Evolutionary conservation across 345 rosid species (phyloP).

Genomic region (Lenwebbia sp.): DNA sequence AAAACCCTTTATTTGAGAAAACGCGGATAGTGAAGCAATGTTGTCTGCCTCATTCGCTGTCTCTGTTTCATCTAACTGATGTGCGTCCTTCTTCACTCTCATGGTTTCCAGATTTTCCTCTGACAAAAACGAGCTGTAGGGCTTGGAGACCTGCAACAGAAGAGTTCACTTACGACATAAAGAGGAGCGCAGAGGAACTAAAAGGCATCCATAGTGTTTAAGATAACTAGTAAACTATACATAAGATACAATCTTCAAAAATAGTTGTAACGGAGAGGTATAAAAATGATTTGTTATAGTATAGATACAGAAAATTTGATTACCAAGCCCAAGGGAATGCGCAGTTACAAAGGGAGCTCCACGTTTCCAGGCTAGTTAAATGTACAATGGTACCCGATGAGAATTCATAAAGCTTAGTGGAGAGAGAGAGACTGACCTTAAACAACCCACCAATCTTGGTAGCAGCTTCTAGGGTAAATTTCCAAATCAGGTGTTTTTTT

Average conservation of each 20-base stretch:
- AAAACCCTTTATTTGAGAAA: too few species aligned
- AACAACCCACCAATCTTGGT: too few species aligned
- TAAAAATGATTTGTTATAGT: neutral
- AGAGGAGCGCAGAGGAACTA: neutral
- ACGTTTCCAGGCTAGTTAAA: neutral
- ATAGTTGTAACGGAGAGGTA: neutral
- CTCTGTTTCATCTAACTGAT: too few species aligned
- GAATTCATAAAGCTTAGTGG: too few species aligned
- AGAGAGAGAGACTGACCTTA: too few species aligned
- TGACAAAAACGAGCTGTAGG: slow-evolving; percentile 45
- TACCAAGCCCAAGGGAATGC: neutral
- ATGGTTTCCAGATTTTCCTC: too few species aligned
- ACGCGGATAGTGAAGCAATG: too few species aligned
- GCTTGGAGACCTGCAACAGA: slow-evolving; percentile 65
- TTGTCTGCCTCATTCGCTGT: too few species aligned
- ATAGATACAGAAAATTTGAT: neutral
- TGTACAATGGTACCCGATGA: too few species aligned
- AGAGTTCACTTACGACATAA: neutral
- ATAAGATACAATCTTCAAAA: neutral
- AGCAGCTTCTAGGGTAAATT: too few species aligned
- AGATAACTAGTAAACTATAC: neutral
- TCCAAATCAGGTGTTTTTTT: too few species aligned
- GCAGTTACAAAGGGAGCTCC: neutral
- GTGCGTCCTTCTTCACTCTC: too few species aligned
- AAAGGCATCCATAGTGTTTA: neutral